Percentiles rank a stretch among this genome's conserved stretches.
These are phyloP conservation scores for Stephanodiscus triporus DNA, from an alignment of 108 stramenopile genomes.

Conservation along the genomic window DNA sequence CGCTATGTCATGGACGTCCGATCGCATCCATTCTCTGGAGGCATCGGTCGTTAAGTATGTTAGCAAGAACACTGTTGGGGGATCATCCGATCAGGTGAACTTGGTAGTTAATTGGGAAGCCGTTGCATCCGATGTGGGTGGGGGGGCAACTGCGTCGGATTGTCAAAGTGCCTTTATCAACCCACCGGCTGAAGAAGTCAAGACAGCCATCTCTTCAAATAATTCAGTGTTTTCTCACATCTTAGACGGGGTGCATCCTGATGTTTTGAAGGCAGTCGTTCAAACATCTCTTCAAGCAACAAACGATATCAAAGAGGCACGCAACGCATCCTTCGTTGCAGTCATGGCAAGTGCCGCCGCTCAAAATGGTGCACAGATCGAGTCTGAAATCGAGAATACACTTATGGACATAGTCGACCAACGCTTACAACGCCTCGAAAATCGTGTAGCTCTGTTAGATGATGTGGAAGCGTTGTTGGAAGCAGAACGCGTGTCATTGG, in stretches of 20 bases:
- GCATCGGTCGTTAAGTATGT: slow-evolving; percentile 19
- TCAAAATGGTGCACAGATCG: slow-evolving; percentile 52
- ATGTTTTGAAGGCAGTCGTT: slow-evolving; percentile 50
- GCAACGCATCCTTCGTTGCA: slow-evolving; percentile 60
- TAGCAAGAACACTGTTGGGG: slow-evolving; percentile 7
- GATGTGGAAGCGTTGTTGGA: slow-evolving; percentile 89
- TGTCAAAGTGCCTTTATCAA: slow-evolving; percentile 72
- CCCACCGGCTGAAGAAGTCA: slow-evolving; percentile 35
- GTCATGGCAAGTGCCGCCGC: slow-evolving; percentile 60
- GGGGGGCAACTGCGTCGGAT: slow-evolving; percentile 57
- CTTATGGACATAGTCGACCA: slow-evolving; percentile 76
- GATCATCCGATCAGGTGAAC: not conserved
- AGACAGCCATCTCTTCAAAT: slow-evolving; percentile 3
- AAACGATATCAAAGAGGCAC: slow-evolving; percentile 52
- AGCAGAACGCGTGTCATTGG: slow-evolving; percentile 84
- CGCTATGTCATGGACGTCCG: slow-evolving; percentile 31
- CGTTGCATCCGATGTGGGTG: slow-evolving; percentile 62
- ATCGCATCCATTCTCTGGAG: slow-evolving; percentile 31
- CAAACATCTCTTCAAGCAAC: slow-evolving; percentile 65
- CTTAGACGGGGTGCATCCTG: slow-evolving; percentile 55
- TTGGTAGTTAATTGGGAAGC: slow-evolving; percentile 66
- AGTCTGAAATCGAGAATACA: slow-evolving; percentile 53
- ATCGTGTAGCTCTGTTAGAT: slow-evolving; percentile 76
- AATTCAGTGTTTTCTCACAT: slow-evolving; percentile 47
- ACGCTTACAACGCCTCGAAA: slow-evolving; percentile 83